phyloP scores from a whole-genome alignment of 2,329 filamentous ascomycete species.

The Scytalidium sp. region DNA sequence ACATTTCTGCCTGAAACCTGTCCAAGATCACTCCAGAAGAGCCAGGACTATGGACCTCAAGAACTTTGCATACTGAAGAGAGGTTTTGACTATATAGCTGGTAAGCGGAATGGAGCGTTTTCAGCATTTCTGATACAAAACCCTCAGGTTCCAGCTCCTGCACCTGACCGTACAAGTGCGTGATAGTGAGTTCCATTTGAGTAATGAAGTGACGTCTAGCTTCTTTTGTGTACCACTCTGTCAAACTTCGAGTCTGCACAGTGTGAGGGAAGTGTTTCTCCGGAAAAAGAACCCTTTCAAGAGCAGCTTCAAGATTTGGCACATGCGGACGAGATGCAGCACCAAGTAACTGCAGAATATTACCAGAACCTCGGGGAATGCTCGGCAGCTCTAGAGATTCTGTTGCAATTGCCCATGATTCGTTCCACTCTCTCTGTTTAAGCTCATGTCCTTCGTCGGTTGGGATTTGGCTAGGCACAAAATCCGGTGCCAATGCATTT shows the following conservation, averaged over 20 bases:
- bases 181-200: slow-evolving; percentile 55
- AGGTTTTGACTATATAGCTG: slow-evolving; percentile 55
- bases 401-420: slow-evolving; percentile 61
- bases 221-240: slow-evolving; percentile 60
- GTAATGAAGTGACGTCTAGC: slow-evolving; percentile 58
- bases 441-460: slow-evolving; percentile 11
- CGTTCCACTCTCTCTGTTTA: slow-evolving; percentile 54
- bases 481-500: not conserved
- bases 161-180: slow-evolving; percentile 30
- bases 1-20: slow-evolving; percentile 59
- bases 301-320: slow-evolving; percentile 44
- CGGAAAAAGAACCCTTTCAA: slow-evolving; percentile 52
- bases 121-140: slow-evolving; percentile 49
- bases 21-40: slow-evolving; percentile 35
- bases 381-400: slow-evolving; percentile 53
- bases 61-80: slow-evolving; percentile 46
- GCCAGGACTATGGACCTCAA: slow-evolving; percentile 31
- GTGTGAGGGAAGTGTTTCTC: slow-evolving; percentile 34
- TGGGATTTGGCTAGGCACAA: not conserved
- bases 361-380: slow-evolving; percentile 42
- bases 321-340: slow-evolving; percentile 27
- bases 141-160: slow-evolving; percentile 33
- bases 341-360: slow-evolving; percentile 13
- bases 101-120: slow-evolving; percentile 57
- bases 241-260: slow-evolving; percentile 47